A percentile compares a stretch with the other conserved stretches of the same genome.
These are phyloP conservation scores for Boletus insuetus DNA, from an alignment of 768 basidiomycete genomes.

Conservation along the genomic window DNA sequence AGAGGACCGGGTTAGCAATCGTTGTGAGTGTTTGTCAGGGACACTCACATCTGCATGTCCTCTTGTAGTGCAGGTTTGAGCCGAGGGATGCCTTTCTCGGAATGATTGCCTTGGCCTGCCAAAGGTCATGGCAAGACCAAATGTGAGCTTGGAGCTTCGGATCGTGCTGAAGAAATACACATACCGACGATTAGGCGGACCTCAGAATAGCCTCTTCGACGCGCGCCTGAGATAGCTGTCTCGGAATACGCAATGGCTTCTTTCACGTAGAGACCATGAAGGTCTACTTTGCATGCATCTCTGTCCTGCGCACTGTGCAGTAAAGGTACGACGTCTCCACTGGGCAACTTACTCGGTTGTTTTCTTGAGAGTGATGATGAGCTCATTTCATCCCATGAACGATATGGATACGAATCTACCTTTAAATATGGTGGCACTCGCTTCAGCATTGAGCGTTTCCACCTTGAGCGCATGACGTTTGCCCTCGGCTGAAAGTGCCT, in stretches of 20 bases:
- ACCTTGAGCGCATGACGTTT: conserved; percentile 73
- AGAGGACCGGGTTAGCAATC: not conserved
- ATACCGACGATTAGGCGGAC: conserved; percentile 82
- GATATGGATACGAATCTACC: conserved; percentile 36
- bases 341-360: conserved; percentile 58
- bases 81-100: conserved; percentile 70
- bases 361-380: conserved; percentile 44
- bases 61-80: conserved; percentile 89
- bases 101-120: conserved; percentile 86
- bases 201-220: conserved; percentile 54
- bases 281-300: conserved; percentile 70
- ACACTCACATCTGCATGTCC: conserved; percentile 66
- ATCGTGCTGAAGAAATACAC: conserved; percentile 23
- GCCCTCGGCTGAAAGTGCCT: conserved; percentile 75
- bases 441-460: conserved; percentile 74
- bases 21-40: not conserved
- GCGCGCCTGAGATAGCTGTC: conserved; percentile 62
- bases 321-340: not conserved
- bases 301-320: conserved; percentile 45
- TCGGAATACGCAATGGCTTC: conserved; percentile 82
- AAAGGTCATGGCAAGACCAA: not conserved
- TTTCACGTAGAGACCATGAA: conserved; percentile 91
- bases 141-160: not conserved
- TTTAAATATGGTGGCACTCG: conserved; percentile 79
- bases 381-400: not conserved